Evolutionary conservation across 768 basidiomycete genomes (phyloP), one percentile per base, ranked within the genome.

Genomic region (Agaricus blazei): DNA sequence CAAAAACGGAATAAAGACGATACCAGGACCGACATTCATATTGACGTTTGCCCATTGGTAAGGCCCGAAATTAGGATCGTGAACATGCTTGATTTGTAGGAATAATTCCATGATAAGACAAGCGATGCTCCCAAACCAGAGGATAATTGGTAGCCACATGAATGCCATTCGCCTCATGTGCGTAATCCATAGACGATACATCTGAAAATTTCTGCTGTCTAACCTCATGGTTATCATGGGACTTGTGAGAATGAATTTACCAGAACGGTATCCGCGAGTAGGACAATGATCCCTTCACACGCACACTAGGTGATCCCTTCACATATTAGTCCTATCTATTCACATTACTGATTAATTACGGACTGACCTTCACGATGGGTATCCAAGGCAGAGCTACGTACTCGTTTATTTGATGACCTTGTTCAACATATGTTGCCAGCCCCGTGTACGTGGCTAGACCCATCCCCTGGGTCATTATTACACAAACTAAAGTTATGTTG

Each of bases 1-100:
- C 58, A 49, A 59, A 46, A 57, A 59, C n/a, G 53, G 53, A 3
- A 42, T 46, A 29, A 51, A 42, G 37, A 56, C 48, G 42, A 55
- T 52, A 15, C 56, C 51, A 4, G 56, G 56, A 3, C 54, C 49
- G 19, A 59, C 15, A 15, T 28, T 26, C 56, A 58, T 58, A 26
- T 47, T 52, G n/a, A 58, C 51, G 0, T 34, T 27, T 42, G 31
- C 26, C 58, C 43, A 46, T 14, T 36, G 37, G 23, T 19, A 34
- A 14, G 49, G 53, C 4, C 53, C 51, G 12, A 56, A 27, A 44
- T 34, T 31, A 5, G 49, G 34, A 24, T 43, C 38, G 29, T 52
- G 51, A 29, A 45, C 5, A 15, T 58, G 27, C 9, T 27, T 48
- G 11, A 58, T 26, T 24, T 50, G 53, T 24, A 47, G 54, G 37